A percentile compares a stretch with the other conserved stretches of the same genome.
phyloP scores from a whole-genome alignment of 2,329 filamentous ascomycete genomes.

The Fusarium sp. region DNA sequence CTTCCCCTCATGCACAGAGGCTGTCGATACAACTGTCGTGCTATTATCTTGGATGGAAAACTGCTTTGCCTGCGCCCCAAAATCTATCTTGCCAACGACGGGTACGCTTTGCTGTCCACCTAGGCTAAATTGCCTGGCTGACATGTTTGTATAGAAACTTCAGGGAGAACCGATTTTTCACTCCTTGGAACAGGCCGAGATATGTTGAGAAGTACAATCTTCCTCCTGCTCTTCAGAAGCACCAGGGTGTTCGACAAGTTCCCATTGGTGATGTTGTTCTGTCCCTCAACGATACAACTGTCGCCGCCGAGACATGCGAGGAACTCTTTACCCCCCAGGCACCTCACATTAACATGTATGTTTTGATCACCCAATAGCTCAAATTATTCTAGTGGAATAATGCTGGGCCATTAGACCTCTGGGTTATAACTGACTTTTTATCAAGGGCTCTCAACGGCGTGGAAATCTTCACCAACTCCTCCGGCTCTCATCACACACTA shows the following conservation, averaged over 20 bases:
- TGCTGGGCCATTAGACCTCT: background rate
- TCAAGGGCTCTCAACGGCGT: slow-evolving; percentile 61
- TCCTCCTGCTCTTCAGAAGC: slow-evolving; percentile 65
- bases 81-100: slow-evolving; percentile 75
- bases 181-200: slow-evolving; percentile 50
- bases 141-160: slow-evolving; percentile 36
- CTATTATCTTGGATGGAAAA: slow-evolving; percentile 63
- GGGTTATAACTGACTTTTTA: background rate
- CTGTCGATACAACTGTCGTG: slow-evolving; percentile 50
- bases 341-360: slow-evolving; percentile 30
- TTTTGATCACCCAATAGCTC: background rate
- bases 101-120: slow-evolving; percentile 40
- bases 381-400: background rate
- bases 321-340: slow-evolving; percentile 42
- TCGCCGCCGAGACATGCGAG: slow-evolving; percentile 54
- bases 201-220: slow-evolving; percentile 52
- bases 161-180: slow-evolving; percentile 54
- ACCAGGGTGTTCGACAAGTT: slow-evolving; percentile 52
- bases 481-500: slow-evolving; percentile 56
- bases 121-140: background rate
- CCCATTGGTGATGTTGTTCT: slow-evolving; percentile 54
- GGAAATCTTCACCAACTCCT: slow-evolving; percentile 76
- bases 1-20: slow-evolving; percentile 54
- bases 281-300: slow-evolving; percentile 50
- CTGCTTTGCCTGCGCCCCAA: slow-evolving; percentile 79